Conservation (phyloP, 768 basidiomycete genomes). For the Pisolithus albus region DNA sequence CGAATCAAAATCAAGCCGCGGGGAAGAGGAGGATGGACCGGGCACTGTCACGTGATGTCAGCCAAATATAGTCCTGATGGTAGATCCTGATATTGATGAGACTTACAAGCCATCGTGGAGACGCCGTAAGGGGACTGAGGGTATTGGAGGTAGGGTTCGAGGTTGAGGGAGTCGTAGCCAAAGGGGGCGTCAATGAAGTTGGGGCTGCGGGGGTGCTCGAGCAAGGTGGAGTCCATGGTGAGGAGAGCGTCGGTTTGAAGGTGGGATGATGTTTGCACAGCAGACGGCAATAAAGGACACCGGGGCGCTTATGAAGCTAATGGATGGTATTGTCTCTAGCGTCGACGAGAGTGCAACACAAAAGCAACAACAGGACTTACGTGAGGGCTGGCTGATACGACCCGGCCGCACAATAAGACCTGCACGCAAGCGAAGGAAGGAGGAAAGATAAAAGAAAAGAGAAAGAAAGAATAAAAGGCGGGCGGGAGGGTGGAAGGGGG, state of each 20-base stretch:
- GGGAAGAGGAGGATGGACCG: conserved; percentile 43
- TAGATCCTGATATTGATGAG: background rate
- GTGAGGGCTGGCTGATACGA: conserved; percentile 24
- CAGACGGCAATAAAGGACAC: conserved; percentile 33
- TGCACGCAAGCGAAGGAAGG: conserved; percentile 23
- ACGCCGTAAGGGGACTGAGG: conserved; percentile 61
- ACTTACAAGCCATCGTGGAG: conserved; percentile 55
- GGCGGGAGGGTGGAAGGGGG: too few species aligned
- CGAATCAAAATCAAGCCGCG: conserved; percentile 57
- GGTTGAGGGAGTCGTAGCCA: conserved; percentile 40
- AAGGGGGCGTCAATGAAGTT: conserved; percentile 45
- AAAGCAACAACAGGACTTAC: conserved; percentile 20
- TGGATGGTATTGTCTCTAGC: conserved; percentile 10
- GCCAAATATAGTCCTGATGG: background rate
- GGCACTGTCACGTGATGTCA: conserved; percentile 37
- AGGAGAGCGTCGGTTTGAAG: conserved; percentile 9
- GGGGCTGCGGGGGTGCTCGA: conserved; percentile 46
- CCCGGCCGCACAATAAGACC: conserved; percentile 28
- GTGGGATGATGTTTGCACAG: conserved; percentile 35
- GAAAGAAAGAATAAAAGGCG: conserved; percentile 33
- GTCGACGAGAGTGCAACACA: background rate
- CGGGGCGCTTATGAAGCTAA: conserved; percentile 20
- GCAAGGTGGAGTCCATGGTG: conserved; percentile 43
- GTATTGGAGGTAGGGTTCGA: conserved; percentile 61
- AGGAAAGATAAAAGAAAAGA: conserved; percentile 12